Evolutionary conservation across 805 yeast species (phyloP), one percentile per base, ranked within the genome.

Genomic region (Myxozyma lipomycoides): DNA sequence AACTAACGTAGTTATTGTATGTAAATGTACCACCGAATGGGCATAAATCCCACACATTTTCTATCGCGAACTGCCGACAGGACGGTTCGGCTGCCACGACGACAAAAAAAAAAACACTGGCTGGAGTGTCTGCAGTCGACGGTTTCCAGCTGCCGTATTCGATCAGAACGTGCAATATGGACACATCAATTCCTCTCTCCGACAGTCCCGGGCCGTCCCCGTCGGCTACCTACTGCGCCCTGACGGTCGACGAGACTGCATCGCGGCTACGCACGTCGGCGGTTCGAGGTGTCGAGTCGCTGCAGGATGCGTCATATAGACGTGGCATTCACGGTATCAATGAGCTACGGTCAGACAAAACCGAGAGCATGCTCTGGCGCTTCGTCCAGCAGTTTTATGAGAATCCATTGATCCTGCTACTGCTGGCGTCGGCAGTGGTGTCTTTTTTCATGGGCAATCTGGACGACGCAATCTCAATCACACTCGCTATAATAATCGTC

Each of bases 391-490:
- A 83, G 48, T 93, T 93, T 64, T 82, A 86, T 62, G 90, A 86
- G 61, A 96, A 93, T 69, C 97, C 96, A 22, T 75, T 93, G 70
- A 91, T 93, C 59, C 72, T 93, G 60, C 72, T 93, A 51, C 75
- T 93, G 62, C 86, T 90, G 37, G 97, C 93, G 0, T 88, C 97
- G 0, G 97, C 98, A 0, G 78, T 77, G 1, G 75, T 93, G 32
- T 83, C 95, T 56, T 86, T 91, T 60, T 68, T 86, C 61, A 87
- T 93, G 95, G 96, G 96, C n/a, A 93, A 93, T 69, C 80, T 81
- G 28, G 97, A 93, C 66, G 99, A 93, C 67, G 95, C 98, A 1
- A 73, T 93, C n/a, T 83, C 93, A 59, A 93, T 93, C 61, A 83
- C 97, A 0, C 73, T 90, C 56, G 98, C 98, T 2, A 87, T 93